Evolutionary conservation across 2,329 filamentous ascomycete species (phyloP), one percentile per base, ranked within the genome.

Genomic region (Neoascochyta sp.): DNA sequence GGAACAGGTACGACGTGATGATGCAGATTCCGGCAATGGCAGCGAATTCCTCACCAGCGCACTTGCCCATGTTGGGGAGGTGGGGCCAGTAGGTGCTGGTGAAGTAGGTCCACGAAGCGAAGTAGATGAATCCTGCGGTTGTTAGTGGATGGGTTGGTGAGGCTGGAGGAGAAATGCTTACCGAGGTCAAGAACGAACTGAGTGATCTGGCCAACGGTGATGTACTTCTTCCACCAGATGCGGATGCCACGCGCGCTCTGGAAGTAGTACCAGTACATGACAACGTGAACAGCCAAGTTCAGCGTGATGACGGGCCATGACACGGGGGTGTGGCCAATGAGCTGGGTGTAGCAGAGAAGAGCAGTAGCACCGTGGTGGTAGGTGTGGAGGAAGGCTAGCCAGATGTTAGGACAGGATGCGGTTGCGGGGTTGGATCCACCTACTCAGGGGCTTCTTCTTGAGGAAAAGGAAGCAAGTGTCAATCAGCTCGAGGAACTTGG

Each of bases 251-350:
- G 88, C 32, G 90, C 89, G 60, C 86, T 90, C 76, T 96, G 90
- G 82, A 96, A 96, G 79, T 96, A 96, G 81, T 96, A 96, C 89
- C 89, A 95, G 82, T 96, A 96, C 90, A 96, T 96, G 63, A 95
- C 85, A 36, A 96, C 90, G 70, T 96, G 90, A 32, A 96, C 90
- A 44, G 79, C 80, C 60, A 96, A 71, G 76, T 96, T 96, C 54
- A 96, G 79, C 31, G 80, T 83, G 63, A 96, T 96, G 42, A 83
- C 81, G 33, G 95, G 86, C 90, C 90, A 96, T 39, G 89, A 94
- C 34, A 96, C 90, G 23, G 90, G 78, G 24, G 90, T 96, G 59
- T 86, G 79, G 50, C 90, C 90, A 57, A 95, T 83, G 47, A 96
- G 80, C 73, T 96, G 90, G 34, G 88, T 95, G 75, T 94, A 96